These are phyloP conservation scores for Trichoderma sp. DNA, from an alignment of 2,329 filamentous ascomycete species.

Conservation along the genomic window DNA sequence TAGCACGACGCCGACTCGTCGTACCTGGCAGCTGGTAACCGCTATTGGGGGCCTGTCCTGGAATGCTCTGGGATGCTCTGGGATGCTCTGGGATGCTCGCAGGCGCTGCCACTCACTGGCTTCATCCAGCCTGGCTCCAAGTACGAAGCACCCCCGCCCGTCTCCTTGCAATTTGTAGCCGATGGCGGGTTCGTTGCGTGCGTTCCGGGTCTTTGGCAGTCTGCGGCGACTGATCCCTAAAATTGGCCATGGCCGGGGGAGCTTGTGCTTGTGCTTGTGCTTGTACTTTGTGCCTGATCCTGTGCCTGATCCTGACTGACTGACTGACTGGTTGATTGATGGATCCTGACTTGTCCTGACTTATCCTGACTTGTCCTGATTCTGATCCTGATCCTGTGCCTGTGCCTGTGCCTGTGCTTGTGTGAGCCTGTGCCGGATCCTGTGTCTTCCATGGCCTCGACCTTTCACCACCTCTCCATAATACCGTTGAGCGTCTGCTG, in stretches of 20 bases:
- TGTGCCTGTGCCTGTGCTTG: neutral
- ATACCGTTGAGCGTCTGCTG: neutral
- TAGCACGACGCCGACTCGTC: slow-evolving; percentile 17
- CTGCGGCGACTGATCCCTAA: slow-evolving; percentile 6
- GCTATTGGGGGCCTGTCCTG: slow-evolving; percentile 2
- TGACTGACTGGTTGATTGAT: too few species aligned
- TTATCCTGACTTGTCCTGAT: neutral
- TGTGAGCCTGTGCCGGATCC: neutral
- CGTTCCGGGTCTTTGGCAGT: slow-evolving; percentile 8
- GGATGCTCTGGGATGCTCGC: neutral
- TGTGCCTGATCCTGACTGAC: neutral
- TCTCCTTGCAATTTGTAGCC: slow-evolving; percentile 17
- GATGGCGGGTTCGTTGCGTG: slow-evolving; percentile 13
- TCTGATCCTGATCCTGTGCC: neutral
- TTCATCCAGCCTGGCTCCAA: neutral
- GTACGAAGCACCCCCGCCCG: neutral
- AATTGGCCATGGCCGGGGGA: slow-evolving; percentile 4
- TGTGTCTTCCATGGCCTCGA: too few species aligned
- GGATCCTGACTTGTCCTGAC: neutral
- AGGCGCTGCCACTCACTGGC: neutral
- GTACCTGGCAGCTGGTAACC: slow-evolving; percentile 19
- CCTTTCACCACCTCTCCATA: too few species aligned
- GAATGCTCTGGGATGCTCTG: neutral
- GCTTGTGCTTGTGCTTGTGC: neutral
- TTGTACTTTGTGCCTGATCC: neutral